Conservation (phyloP, 345 rosid genomes). For the Gossypium longicalyx region DNA sequence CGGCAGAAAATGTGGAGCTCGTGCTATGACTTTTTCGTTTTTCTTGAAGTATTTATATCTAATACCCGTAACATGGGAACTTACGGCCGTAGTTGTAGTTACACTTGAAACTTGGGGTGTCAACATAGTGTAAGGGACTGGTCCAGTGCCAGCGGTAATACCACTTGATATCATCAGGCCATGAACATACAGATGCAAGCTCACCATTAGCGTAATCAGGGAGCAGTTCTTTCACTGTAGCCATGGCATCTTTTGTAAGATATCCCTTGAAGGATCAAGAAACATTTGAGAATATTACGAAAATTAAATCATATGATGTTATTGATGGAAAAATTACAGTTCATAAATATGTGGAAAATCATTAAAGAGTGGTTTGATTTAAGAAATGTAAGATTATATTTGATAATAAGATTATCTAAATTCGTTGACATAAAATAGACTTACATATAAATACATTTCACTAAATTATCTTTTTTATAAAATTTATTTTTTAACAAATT, state of each 20-base stretch:
- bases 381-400: too few species aligned
- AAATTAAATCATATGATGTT: too few species aligned
- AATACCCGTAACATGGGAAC: conserved; percentile 16
- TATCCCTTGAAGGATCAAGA: conserved; percentile 40
- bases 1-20: neutral
- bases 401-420: too few species aligned
- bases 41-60: neutral
- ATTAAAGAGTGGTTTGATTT: too few species aligned
- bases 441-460: too few species aligned
- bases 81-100: conserved; percentile 73
- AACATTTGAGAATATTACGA: neutral
- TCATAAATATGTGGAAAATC: too few species aligned
- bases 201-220: conserved; percentile 81
- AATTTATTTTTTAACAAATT: too few species aligned
- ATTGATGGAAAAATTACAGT: too few species aligned
- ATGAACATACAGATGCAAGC: conserved; percentile 81
- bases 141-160: conserved; percentile 63
- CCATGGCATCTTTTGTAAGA: conserved; percentile 58
- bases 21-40: neutral
- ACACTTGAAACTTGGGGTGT: conserved; percentile 87
- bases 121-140: conserved; percentile 75
- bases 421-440: too few species aligned
- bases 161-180: conserved; percentile 73
- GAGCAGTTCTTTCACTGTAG: conserved; percentile 60
- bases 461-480: too few species aligned